Base-by-base conservation (phyloP, 179 eudicot species). In the Carnegiea gigantea region DNA sequence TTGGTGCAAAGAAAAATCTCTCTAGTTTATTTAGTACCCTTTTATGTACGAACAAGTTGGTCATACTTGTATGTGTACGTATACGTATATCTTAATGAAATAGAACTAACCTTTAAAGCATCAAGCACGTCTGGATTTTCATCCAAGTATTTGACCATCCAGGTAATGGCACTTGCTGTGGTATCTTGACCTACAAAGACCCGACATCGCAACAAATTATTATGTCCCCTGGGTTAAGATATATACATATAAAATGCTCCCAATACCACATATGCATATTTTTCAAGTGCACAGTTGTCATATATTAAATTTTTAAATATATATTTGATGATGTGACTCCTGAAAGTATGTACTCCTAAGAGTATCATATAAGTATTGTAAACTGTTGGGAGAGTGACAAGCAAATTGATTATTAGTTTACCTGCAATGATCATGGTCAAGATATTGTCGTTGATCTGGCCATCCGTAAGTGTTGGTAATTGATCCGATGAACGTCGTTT, bases 371-470 rank as follows among this genome's bases (percentile, higher is more conserved):
- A 40, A 40, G 44, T 4, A 40, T 7, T 40, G 4, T 17, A 68
- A 18, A 40, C 0, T 40, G 13, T 10, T 18, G 5, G n/a, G 11
- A 5, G 30, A 73, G 0, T 73, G n/a, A 73, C 36, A 9, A 73
- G 5, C 7, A 48, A 7, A 8, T 23, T 24, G 13, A 12, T 49
- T 14, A 13, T 2, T 48, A 12, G 28, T 15, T 65, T 78, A 84
- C 86, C 86, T 81, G 86, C 86, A 71, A 82, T 85, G 15, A 85
- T 85, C 87, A 85, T 85, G 80, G 87, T 85, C 65, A 85, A 75
- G 54, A 85, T 85, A 75, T 79, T 85, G 74, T 85, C 87, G 78
- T 85, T 85, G 73, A 85, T 85, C 17, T 82, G 84, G 5, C 77
- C 71, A 57, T 82, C 84, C 2, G 82, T 78, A 59, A 85, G 75